Percentiles rank a stretch among this genome's conserved stretches.
Evolutionary conservation across 1,284 basidiomycete species (phyloP).

Genomic region (Ceratobasidium sp.): DNA sequence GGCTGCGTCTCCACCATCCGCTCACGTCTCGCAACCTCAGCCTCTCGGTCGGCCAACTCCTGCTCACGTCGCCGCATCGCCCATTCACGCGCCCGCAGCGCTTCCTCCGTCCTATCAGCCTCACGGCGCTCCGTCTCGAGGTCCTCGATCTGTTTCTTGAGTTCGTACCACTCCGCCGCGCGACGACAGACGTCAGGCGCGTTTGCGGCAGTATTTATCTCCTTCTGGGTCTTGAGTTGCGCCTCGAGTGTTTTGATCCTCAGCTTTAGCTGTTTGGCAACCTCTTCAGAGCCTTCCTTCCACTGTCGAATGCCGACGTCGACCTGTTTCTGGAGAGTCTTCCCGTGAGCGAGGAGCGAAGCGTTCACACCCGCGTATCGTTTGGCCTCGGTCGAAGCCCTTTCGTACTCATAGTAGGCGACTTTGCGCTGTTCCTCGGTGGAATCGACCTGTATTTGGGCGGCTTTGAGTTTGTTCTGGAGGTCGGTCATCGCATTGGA

Average conservation of each 20-base stretch:
- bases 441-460: conserved; percentile 22
- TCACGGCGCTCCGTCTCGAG: conserved; percentile 21
- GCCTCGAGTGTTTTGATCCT: conserved; percentile 17
- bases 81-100: not conserved
- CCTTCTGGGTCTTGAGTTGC: conserved; percentile 22
- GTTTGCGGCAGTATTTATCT: conserved; percentile 26
- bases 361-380: conserved; percentile 15
- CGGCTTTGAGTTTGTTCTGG: conserved; percentile 13
- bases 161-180: conserved; percentile 39
- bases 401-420: conserved; percentile 17
- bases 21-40: not conserved
- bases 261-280: not conserved
- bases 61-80: conserved; percentile 3
- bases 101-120: not conserved
- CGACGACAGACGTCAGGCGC: conserved; percentile 21
- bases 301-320: conserved; percentile 8
- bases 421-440: conserved; percentile 25
- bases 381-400: conserved; percentile 27
- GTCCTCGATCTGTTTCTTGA: conserved; percentile 37
- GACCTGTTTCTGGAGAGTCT: conserved; percentile 17
- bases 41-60: conserved; percentile 6
- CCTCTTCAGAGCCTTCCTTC: conserved; percentile 18
- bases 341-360: not conserved
- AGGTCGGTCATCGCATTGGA: conserved; percentile 13
- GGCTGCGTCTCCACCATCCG: not conserved